Percentiles rank a stretch among this genome's conserved stretches.
phyloP scores from a whole-genome alignment of 2,329 filamentous ascomycete species.

The Pleoardoris graminearum region DNA sequence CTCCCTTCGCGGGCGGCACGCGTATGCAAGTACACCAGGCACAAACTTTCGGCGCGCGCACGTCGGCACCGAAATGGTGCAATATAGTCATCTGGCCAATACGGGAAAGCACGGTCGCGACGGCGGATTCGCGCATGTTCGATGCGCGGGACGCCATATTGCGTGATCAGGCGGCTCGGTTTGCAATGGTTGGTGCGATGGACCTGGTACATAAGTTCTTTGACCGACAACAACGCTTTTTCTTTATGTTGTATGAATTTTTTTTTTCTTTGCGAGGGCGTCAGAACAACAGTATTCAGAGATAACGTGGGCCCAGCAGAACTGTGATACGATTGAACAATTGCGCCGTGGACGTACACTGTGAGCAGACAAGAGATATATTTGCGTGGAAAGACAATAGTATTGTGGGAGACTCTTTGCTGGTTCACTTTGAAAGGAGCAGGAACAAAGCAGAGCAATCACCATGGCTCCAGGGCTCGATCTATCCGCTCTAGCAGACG shows the following conservation, averaged over 20 bases:
- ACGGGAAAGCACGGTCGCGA: constrained; percentile 1
- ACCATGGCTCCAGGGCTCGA: constrained; percentile 22
- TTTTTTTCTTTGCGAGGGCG: neutral
- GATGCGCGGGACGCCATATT: neutral
- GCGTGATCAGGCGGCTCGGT: neutral
- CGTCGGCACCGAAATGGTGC: too few species aligned
- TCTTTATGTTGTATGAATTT: neutral
- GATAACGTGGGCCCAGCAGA: too few species aligned
- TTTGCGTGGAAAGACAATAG: neutral
- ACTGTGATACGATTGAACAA: neutral
- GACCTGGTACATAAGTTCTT: neutral
- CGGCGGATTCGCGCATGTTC: neutral
- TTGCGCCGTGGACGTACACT: neutral
- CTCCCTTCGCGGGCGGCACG: neutral
- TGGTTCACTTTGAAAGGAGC: neutral
- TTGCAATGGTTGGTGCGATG: neutral
- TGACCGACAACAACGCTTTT: neutral
- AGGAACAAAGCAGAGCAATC: neutral
- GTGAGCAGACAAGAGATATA: neutral
- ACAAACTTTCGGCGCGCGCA: too few species aligned
- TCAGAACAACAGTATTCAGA: too few species aligned
- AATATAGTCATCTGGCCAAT: neutral
- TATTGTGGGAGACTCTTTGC: neutral
- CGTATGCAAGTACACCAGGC: constrained; percentile 4
- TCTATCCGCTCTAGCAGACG: constrained; percentile 16